phyloP scores from a whole-genome alignment of 768 basidiomycete genomes.

The Kwoniella dendrophila region DNA sequence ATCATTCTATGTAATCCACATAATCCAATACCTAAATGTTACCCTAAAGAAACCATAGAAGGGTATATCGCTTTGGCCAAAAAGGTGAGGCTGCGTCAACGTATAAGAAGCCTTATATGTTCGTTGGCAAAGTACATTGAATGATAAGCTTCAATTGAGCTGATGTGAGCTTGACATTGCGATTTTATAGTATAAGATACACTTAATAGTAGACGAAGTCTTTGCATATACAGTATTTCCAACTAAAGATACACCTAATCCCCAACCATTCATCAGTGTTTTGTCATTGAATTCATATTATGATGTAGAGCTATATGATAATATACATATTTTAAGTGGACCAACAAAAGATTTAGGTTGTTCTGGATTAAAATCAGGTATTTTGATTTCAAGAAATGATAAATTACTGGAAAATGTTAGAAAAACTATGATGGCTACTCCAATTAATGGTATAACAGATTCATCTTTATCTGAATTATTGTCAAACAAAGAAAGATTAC shows the following conservation, averaged over 20 bases:
- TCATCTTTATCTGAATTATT: background rate
- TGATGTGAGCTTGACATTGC: too few species aligned
- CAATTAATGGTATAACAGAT: slow-evolving; percentile 7
- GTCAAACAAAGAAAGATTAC: background rate
- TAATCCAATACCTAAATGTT: slow-evolving; percentile 13
- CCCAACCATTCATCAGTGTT: slow-evolving; percentile 3
- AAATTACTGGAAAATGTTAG: background rate
- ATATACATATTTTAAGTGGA: slow-evolving; percentile 2
- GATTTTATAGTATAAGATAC: background rate
- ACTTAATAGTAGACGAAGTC: slow-evolving; percentile 11
- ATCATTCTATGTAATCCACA: slow-evolving; percentile 18
- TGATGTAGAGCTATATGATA: background rate
- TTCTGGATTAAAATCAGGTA: slow-evolving; percentile 11
- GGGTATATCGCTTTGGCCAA: slow-evolving; percentile 4
- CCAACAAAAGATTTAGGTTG: slow-evolving; percentile 14
- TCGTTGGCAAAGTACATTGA: too few species aligned
- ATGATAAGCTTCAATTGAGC: too few species aligned
- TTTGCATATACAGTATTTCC: slow-evolving; percentile 11
- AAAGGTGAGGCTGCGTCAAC: background rate
- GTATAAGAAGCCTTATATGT: background rate
- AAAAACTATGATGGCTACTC: slow-evolving; percentile 3
- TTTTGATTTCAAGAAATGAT: slow-evolving; percentile 4
- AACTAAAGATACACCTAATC: background rate
- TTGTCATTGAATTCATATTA: background rate
- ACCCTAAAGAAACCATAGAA: slow-evolving; percentile 6